Percentiles rank a stretch among this genome's conserved stretches.
Conservation (phyloP, 116 monocot genomes). For the Posidonia oceanica region DNA sequence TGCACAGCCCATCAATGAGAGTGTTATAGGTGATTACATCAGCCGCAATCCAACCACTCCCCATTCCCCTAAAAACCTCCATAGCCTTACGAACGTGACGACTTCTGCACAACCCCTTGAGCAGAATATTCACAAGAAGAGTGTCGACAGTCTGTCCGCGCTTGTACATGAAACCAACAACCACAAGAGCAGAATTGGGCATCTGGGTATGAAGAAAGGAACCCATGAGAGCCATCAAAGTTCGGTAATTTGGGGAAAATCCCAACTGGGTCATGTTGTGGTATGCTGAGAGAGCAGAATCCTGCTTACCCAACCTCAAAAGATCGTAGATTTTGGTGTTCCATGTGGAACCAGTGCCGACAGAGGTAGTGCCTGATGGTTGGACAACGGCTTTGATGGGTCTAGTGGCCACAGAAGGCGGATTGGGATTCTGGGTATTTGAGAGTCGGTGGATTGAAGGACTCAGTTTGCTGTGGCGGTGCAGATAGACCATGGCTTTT, state of each 20-base stretch:
- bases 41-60: conserved; percentile 9
- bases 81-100: conserved; percentile 20
- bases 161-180: conserved; percentile 36
- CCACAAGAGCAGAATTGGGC: conserved; percentile 19
- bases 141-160: conserved; percentile 26
- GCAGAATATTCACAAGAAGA: conserved; percentile 44
- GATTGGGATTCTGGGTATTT: neutral
- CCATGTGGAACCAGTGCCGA: neutral
- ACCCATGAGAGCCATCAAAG: conserved; percentile 17
- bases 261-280: conserved; percentile 10
- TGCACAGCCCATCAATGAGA: conserved; percentile 46
- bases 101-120: conserved; percentile 28
- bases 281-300: conserved; percentile 7
- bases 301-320: neutral
- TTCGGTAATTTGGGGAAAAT: conserved; percentile 11
- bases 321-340: conserved; percentile 1
- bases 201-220: conserved; percentile 20
- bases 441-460: neutral
- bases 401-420: neutral
- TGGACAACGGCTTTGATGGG: neutral
- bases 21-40: conserved; percentile 59
- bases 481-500: neutral
- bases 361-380: neutral
- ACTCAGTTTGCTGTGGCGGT: neutral
- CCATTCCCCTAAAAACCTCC: conserved; percentile 25